Evolutionary conservation across 805 yeast species (phyloP).

Genomic region (Ogataea kodamae): DNA sequence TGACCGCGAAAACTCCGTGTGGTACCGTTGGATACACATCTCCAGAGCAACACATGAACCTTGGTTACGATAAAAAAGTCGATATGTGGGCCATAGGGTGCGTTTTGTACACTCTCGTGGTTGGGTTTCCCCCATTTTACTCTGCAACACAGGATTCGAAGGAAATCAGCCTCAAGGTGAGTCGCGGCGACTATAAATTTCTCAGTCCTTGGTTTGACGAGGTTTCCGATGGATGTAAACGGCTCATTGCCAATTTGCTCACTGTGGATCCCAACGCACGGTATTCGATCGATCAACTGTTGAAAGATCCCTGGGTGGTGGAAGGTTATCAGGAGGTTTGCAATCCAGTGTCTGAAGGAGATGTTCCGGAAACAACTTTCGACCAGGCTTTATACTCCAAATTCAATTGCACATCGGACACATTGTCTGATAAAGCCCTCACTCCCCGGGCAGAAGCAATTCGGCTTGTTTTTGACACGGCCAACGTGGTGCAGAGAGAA

Average conservation of each 20-base stretch:
- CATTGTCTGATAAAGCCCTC: constrained; percentile 23
- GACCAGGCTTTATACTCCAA: constrained; percentile 27
- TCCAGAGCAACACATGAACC: constrained; percentile 62
- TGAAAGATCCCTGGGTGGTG: constrained; percentile 68
- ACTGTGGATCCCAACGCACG: constrained; percentile 68
- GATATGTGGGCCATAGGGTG: constrained; percentile 77
- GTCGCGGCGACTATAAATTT: constrained; percentile 70
- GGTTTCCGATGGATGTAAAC: constrained; percentile 65
- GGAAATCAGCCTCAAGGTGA: constrained; percentile 61
- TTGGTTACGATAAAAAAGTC: constrained; percentile 60
- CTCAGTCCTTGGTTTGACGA: constrained; percentile 89
- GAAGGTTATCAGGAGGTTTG: constrained; percentile 28
- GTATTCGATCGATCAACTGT: constrained; percentile 62
- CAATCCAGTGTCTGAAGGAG: constrained; percentile 15
- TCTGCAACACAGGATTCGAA: constrained; percentile 58
- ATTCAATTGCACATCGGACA: constrained; percentile 28
- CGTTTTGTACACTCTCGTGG: constrained; percentile 61
- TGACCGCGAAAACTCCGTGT: constrained; percentile 64
- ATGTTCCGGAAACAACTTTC: constrained; percentile 28
- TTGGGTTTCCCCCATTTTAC: constrained; percentile 75
- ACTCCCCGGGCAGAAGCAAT: constrained; percentile 40
- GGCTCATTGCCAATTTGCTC: constrained; percentile 60
- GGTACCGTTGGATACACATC: constrained; percentile 77
- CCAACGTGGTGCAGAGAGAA: constrained; percentile 31
- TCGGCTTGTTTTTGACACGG: constrained; percentile 36